Conservation (phyloP, 2,329 filamentous ascomycete species). For the Sphaerulina vaccinii region DNA sequence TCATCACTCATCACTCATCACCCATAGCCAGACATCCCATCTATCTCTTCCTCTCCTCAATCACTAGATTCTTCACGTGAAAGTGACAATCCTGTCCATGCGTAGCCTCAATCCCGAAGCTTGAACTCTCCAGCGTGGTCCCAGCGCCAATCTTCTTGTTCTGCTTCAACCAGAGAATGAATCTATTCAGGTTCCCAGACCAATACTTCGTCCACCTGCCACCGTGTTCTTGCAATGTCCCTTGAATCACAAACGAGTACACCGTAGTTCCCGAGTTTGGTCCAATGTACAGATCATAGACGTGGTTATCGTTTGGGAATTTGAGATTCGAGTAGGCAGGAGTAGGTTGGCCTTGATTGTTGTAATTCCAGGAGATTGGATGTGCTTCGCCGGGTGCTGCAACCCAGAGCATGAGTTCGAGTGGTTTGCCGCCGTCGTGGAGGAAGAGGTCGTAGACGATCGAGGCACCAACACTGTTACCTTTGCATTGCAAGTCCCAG, state of each 20-base stretch:
- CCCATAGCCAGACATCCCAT: too few species aligned
- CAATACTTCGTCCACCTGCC: neutral
- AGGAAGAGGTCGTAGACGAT: neutral
- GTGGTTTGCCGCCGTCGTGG: neutral
- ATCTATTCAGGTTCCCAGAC: neutral
- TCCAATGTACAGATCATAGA: neutral
- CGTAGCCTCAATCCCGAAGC: neutral
- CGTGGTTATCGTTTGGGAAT: neutral
- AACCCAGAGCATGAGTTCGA: neutral
- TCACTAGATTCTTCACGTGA: too few species aligned
- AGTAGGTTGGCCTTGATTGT: neutral
- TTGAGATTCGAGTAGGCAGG: neutral
- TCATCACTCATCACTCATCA: too few species aligned
- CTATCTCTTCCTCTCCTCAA: too few species aligned
- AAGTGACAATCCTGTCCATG: neutral
- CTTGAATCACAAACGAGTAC: neutral
- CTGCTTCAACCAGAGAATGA: neutral
- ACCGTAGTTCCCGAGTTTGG: neutral
- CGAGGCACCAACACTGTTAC: neutral
- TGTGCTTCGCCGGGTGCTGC: neutral
- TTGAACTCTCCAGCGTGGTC: neutral
- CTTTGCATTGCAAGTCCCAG: neutral
- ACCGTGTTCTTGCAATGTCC: neutral
- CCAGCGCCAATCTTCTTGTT: neutral
- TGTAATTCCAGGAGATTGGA: neutral